Conservation (phyloP, 202 grass and related monocot species). For the Elaeis oleifera region DNA sequence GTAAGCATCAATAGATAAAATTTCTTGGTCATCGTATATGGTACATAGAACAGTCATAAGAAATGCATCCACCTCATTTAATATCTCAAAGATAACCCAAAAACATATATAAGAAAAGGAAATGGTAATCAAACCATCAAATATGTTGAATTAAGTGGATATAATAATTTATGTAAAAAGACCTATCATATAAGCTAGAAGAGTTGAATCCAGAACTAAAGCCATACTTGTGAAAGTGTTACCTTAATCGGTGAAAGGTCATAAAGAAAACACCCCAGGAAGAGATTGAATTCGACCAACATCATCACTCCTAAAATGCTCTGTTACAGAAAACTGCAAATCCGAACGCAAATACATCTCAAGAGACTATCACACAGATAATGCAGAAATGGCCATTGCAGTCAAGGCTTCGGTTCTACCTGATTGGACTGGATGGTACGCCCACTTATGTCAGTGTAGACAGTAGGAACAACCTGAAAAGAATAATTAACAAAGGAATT, state of each 20-base stretch:
- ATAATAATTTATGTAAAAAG: too few relatives aligned
- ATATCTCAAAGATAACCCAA: too few relatives aligned
- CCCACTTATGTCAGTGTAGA: conserved; percentile 78
- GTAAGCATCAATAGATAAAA: too few relatives aligned
- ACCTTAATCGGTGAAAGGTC: conserved; percentile 99
- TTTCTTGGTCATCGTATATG: too few relatives aligned
- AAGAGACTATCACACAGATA: conserved; percentile 17
- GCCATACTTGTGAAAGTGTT: conserved; percentile 10
- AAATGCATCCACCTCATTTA: too few relatives aligned
- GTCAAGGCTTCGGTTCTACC: conserved; percentile 27
- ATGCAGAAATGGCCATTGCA: conserved; percentile 2
- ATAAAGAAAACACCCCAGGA: conserved; percentile 96
- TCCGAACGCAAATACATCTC: conserved; percentile 28
- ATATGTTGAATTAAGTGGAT: too few relatives aligned
- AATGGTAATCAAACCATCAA: too few relatives aligned
- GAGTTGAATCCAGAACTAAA: not conserved
- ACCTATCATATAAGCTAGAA: too few relatives aligned
- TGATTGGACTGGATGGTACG: conserved; percentile 89
- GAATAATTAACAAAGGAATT: not conserved
- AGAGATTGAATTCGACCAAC: conserved; percentile 55
- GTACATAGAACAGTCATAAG: too few relatives aligned
- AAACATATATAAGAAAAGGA: too few relatives aligned
- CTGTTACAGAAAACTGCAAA: conserved; percentile 86
- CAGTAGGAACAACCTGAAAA: conserved; percentile 78
- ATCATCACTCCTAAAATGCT: conserved; percentile 79